Conservation (phyloP, 2,329 filamentous ascomycete species). For the Aureobasidium sp. region DNA sequence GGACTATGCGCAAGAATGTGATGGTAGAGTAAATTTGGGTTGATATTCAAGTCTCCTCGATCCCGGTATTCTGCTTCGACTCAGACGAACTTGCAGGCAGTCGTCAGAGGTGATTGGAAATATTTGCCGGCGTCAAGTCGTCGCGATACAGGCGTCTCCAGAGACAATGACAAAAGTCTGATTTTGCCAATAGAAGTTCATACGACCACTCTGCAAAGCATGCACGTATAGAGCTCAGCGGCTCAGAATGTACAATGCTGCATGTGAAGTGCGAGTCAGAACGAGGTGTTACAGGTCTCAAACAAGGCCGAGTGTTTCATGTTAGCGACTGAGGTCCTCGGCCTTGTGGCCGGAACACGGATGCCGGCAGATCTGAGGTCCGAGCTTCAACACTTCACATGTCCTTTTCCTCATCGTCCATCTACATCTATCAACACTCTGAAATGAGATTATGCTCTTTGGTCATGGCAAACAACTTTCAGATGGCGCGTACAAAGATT, state of each 20-base stretch:
- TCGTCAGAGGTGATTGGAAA: too few relatives aligned
- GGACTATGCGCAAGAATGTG: too few relatives aligned
- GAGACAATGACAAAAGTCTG: not conserved
- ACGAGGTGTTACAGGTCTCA: conserved; percentile 6
- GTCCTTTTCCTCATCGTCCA: not conserved
- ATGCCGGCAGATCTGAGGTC: conserved; percentile 2
- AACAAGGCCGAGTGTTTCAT: not conserved
- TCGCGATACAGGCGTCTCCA: not conserved
- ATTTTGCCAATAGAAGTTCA: not conserved
- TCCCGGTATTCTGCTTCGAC: too few relatives aligned
- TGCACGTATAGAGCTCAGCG: not conserved
- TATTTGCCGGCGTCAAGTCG: too few relatives aligned
- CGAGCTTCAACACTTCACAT: not conserved
- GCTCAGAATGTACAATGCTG: not conserved
- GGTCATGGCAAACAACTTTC: not conserved
- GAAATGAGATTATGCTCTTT: not conserved
- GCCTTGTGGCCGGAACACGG: not conserved
- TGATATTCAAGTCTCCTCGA: too few relatives aligned
- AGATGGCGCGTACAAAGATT: not conserved
- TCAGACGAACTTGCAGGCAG: too few relatives aligned
- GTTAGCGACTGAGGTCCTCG: conserved; percentile 10
- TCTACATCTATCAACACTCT: too few relatives aligned
- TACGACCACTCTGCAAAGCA: not conserved
- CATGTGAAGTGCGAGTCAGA: not conserved
- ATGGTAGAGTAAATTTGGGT: too few relatives aligned